Evolutionary conservation across 2,329 filamentous ascomycete genomes (phyloP), one percentile per base, ranked within the genome.

Genomic region (Fusarium sp.): DNA sequence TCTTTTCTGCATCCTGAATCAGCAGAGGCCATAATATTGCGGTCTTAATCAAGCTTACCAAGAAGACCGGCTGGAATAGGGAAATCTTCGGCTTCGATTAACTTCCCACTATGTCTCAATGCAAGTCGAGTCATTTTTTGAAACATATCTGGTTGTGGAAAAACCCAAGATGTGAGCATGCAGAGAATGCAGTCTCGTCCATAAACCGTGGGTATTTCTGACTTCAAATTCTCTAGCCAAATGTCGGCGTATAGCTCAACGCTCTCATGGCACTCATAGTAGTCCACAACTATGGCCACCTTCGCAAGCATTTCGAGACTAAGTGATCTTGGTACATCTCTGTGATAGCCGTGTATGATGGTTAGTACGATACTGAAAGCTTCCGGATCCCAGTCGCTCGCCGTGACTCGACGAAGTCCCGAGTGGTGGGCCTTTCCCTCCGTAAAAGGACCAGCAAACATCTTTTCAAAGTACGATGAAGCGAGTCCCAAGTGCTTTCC

Each of bases 211-310:
- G 57, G 44, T 1, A 61, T 0, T 1, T 44, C 3, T 1, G 3
- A 13, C 1, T 2, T 17, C 33, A 54, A 6, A 5, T 1, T 1
- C 3, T 17, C 10, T 1, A 76, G 39, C 75, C 73, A 76, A 1
- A 57, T n/a, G 0, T 43, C 34, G 1, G 15, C 19, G 17, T 65
- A 53, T 4, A 49, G 0, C 1, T 73, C 67, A 0, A 67, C 5
- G 2, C 26, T 42, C 5, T 77, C 76, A 7, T 71, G 57, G n/a
- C 72, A 76, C 4, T 73, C 44, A 13, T 73, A 76, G 24, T 75
- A 73, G 10, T 77, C 59, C 0, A 76, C 67, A 8, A 77, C 36
- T 9, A 73, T 69, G 0, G 74, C 70, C 1, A 77, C 11, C 22
- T 75, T 75, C 1, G 70, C 67, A 3, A 77, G 61, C 56, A 67